phyloP scores from a whole-genome alignment of 2,329 filamentous ascomycete species.

The Exophiala mesophila region DNA sequence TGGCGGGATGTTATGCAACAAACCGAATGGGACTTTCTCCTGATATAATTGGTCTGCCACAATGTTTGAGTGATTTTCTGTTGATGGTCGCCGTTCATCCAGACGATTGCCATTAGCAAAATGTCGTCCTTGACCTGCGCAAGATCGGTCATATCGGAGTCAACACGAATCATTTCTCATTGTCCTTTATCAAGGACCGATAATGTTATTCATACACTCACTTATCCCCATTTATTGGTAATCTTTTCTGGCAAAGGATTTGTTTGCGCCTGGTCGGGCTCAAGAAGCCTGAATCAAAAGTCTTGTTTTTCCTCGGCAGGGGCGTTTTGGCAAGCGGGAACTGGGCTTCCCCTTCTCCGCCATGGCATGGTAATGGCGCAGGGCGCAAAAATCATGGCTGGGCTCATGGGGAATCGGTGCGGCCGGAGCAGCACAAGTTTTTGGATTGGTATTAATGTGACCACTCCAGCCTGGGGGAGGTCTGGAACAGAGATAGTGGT shows the following conservation, averaged over 20 bases:
- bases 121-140: neutral
- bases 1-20: slow-evolving; percentile 92
- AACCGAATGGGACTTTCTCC: slow-evolving; percentile 87
- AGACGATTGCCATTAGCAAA: slow-evolving; percentile 9
- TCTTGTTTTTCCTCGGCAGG: slow-evolving; percentile 6
- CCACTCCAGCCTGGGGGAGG: too few species aligned
- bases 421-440: too few species aligned
- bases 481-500: too few species aligned
- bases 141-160: neutral
- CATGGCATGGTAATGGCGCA: slow-evolving; percentile 9
- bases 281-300: slow-evolving; percentile 10
- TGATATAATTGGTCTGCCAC: slow-evolving; percentile 51
- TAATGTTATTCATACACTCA: slow-evolving; percentile 9
- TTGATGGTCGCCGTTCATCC: slow-evolving; percentile 14
- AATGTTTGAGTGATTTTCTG: slow-evolving; percentile 2
- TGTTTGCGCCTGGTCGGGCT: slow-evolving; percentile 23
- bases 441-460: too few species aligned
- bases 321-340: slow-evolving; percentile 6
- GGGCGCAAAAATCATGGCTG: too few species aligned
- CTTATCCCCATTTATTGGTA: slow-evolving; percentile 13
- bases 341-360: neutral
- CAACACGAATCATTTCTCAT: slow-evolving; percentile 17
- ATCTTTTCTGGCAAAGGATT: slow-evolving; percentile 24
- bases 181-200: slow-evolving; percentile 23
- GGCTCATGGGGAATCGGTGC: too few species aligned